Evolutionary conservation across 2,329 filamentous ascomycete species (phyloP), one percentile per base, ranked within the genome.

Genomic region (Paecilomyces variotii): DNA sequence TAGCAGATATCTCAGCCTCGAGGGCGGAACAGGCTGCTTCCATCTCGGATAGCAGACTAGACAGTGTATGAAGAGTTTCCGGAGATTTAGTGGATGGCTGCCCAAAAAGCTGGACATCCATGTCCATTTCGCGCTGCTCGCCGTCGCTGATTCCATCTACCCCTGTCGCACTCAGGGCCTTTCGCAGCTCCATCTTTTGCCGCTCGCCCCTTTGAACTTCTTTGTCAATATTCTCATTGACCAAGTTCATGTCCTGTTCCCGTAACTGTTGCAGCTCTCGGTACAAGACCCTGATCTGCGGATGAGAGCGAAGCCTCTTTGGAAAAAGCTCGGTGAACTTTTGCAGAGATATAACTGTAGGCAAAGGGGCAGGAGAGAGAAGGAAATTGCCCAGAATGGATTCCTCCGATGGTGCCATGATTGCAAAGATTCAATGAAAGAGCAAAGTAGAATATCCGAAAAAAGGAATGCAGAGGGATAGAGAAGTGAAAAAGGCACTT

Each of bases 261-360:
- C 91, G 85, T 69, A 91, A 84, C 60, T 86, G 82, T 67, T 94
- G 89, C 2, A 96, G 80, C 70, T 94, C 89, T 54, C 88, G 85
- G 70, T 95, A 96, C 4, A 96, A 79, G 0, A 81, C 78, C 58
- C 85, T 84, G 54, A 93, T 81, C 58, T 87, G 85, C 0, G 88
- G 83, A 53, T 86, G 87, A 26, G 81, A 77, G 60, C 86, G 87
- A 55, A 86, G 79, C 45, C 83, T 74, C 55, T 81, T 83, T 10
- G 91, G 90, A 68, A 96, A 94, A 50, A 93, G 81, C 28, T 86
- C 81, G 51, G 84, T 85, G 78, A 96, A 96, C 63, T 90, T 84
- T 59, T 86, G 80, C 53, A 91, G 81, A 6, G 90, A 87, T 64
- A 91, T 79, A 68, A 91, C 83, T 62, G 87, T 83, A 50, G 88